Base-by-base conservation (phyloP, 1,139 yeast species). In the Kurtzmaniella natalensis region DNA sequence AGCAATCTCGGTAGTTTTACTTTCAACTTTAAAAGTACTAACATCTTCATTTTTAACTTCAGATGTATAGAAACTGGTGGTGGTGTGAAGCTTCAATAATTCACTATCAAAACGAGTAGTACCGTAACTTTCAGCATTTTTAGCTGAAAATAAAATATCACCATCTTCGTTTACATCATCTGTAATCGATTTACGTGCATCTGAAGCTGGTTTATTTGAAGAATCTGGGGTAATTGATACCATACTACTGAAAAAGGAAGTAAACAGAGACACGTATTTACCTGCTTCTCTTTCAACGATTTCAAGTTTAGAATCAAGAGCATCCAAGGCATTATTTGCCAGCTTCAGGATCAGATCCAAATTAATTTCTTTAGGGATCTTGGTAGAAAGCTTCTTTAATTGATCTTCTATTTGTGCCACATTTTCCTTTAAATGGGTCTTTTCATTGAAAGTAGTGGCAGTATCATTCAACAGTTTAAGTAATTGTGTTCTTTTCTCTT, bases 251-350 rank as follows among this genome's bases (percentile, higher is more conserved):
- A 82, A 63, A 44, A 81, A 72, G 4, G 76, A 66, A 3, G 88
- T 74, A 38, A 83, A 62, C 48, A 70, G 76, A 28, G 64, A 55
- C 10, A 80, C 75, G 42, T 77, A 78, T 21, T 67, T 66, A 0
- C 81, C 76, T 0, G 92, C 87, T 30, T 66, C 65, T 39, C 70
- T 71, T 49, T 81, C 94, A 7, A 84, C 75, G 36, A 65, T 64
- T 45, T 81, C 94, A 33, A 85, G 63, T 42, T 76, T 83, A 18
- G 73, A 64, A 51, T 84, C 94, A 36, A 84, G 64, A 5, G 70
- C 66, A 47, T 83, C 89, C 39, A 84, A 64, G 33, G 81, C 80
- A 34, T 51, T 48, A 45, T 70, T 78, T 6, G 89, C 84, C 41
- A 70, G 72, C 18, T 32, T 34, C 7, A 39, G 30, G 10, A 43